Evolutionary conservation across 2,329 filamentous ascomycete genomes (phyloP).

Genomic region (Leptographium lundbergii): DNA sequence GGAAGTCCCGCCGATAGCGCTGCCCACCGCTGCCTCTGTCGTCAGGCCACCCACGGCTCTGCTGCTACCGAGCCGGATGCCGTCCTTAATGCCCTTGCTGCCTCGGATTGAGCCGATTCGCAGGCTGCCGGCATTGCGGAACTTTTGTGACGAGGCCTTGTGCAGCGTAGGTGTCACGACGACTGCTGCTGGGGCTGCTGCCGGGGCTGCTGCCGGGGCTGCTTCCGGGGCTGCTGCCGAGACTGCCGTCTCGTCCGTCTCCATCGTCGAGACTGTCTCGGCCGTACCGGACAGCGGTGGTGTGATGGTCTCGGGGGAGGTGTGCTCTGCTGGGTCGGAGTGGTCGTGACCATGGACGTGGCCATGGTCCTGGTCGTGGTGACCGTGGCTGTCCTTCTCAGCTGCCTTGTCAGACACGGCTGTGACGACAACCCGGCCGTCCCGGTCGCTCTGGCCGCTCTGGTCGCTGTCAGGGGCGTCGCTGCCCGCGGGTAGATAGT

Average conservation of each 20-base stretch:
- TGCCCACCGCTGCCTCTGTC: slow-evolving; percentile 5
- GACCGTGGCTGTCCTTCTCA: background rate
- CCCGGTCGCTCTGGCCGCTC: background rate
- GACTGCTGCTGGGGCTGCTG: background rate
- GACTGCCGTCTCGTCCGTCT: background rate
- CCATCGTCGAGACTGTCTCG: background rate
- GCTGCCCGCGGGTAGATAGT: background rate
- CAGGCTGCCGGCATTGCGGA: slow-evolving; percentile 18
- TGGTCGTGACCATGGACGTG: background rate
- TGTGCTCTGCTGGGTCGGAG: too few relatives aligned
- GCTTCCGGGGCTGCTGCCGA: background rate
- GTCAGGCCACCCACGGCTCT: slow-evolving; percentile 11
- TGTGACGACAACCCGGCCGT: background rate
- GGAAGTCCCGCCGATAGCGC: background rate
- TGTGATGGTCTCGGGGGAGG: background rate
- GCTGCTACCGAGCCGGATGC: slow-evolving; percentile 12
- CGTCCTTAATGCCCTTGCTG: slow-evolving; percentile 9
- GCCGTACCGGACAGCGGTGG: background rate
- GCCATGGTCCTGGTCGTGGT: background rate
- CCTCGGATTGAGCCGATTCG: slow-evolving; percentile 18
- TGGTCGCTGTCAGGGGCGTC: background rate
- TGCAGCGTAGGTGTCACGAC: background rate
- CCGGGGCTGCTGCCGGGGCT: background rate
- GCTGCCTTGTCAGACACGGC: background rate
- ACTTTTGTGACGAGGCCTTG: slow-evolving; percentile 7